phyloP scores from a whole-genome alignment of 352 stramenopile species.

The Pythium utonaiense region DNA sequence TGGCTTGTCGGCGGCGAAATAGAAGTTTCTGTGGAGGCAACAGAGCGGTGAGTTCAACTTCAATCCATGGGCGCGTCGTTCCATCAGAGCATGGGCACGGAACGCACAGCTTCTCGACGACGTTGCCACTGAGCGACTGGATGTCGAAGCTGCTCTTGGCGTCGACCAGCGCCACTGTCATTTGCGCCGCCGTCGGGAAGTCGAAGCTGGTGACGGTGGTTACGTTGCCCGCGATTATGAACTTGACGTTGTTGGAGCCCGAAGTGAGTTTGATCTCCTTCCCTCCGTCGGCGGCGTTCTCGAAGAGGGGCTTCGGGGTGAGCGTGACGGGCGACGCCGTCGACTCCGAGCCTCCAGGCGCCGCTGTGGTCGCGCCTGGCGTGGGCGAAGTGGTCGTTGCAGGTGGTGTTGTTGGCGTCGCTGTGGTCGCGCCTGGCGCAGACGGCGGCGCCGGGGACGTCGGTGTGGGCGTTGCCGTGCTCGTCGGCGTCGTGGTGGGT shows the following conservation, averaged over 20 bases:
- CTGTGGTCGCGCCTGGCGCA: background rate
- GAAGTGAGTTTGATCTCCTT: background rate
- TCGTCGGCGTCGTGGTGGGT: slow-evolving; percentile 1
- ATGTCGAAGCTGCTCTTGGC: background rate
- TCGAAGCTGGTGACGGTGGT: too few species aligned
- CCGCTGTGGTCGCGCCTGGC: too few species aligned
- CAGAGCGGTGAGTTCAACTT: too few species aligned
- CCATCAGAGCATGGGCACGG: too few species aligned
- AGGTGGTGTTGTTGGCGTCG: background rate
- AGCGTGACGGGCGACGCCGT: too few species aligned
- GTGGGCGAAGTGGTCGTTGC: background rate
- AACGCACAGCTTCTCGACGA: background rate
- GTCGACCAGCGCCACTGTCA: background rate
- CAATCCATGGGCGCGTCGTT: too few species aligned
- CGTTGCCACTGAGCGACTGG: background rate
- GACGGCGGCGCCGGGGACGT: background rate
- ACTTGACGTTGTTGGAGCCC: too few species aligned
- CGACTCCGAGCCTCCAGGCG: too few species aligned
- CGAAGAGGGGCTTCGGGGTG: too few species aligned
- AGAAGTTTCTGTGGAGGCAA: background rate
- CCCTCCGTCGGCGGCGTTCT: background rate
- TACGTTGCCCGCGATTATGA: background rate
- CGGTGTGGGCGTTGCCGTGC: background rate
- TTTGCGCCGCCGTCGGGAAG: too few species aligned
- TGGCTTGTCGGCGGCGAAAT: background rate